Base-by-base conservation (phyloP, 768 basidiomycete genomes). In the Russula abietina region DNA sequence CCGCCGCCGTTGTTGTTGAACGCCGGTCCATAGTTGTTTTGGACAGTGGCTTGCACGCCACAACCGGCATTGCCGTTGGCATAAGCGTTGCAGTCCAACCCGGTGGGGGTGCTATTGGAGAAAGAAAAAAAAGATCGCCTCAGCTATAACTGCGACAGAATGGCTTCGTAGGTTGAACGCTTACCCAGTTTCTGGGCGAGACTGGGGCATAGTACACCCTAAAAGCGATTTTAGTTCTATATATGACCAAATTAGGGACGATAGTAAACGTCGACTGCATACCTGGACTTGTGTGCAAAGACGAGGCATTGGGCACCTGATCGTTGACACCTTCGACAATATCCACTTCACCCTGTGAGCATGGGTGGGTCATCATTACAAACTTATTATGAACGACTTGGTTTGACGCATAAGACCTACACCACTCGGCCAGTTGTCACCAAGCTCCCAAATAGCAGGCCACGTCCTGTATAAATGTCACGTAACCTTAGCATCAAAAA, bases 1-100 rank as follows among this genome's bases (percentile, higher is more conserved):
- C 86, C 86, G 24, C 86, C 87, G 7, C 85, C 85, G 45, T 77
- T 76, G 45, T 56, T 63, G 69, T 88, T 87, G 73, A 88, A 83
- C 1, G 69, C 69, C 3, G 84, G 79, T 0, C 86, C 86, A 67
- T 78, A 87, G 68, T 79, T 84, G 64, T 77, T 72, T 1, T 73
- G 70, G 9, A 75, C 68, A 33, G 65, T 63, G 17, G 69, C 65
- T 8, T 73, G 69, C 19, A 87, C 85, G 11, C 82, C 81, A 67
- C 86, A 87, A 0, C 85, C 85, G 1, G 77, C 71, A 62, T 87
- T 86, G 52, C 76, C 74, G 28, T 75, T 80, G 4, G 72, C 78
- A 33, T 73, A 74, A 26, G 72, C 72, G 67, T 84, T 75, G 69
- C 85, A 88, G 70, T 86, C 77, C 55, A 75, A 76, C 22, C 70